Percentiles rank a stretch among this genome's conserved stretches.
Conservation (phyloP, 164 flowering plant species). For the Hamamelis virginiana region DNA sequence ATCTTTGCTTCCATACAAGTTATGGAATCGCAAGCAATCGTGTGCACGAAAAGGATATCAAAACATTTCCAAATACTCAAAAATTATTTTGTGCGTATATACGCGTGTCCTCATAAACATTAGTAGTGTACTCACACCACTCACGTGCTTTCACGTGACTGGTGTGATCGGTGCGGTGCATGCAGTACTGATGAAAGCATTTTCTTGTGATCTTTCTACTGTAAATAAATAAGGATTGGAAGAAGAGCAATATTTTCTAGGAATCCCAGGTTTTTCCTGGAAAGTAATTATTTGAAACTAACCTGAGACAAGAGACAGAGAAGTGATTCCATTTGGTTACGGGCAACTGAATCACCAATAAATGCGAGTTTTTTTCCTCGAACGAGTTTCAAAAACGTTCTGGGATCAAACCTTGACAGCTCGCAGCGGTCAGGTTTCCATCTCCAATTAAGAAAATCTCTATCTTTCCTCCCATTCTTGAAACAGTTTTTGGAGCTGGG, state of each 20-base stretch:
- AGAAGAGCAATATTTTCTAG: too few species aligned
- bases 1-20: neutral
- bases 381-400: slow-evolving; percentile 22
- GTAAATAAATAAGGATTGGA: too few species aligned
- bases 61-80: too few species aligned
- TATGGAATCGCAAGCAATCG: neutral
- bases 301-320: slow-evolving; percentile 53
- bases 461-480: slow-evolving; percentile 42
- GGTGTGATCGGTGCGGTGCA: too few species aligned
- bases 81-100: too few species aligned
- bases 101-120: too few species aligned
- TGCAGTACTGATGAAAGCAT: too few species aligned
- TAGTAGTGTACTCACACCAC: too few species aligned
- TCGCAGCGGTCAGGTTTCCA: slow-evolving; percentile 56
- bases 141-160: too few species aligned
- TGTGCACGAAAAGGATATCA: neutral
- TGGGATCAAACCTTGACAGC: slow-evolving; percentile 41
- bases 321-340: slow-evolving; percentile 63
- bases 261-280: too few species aligned
- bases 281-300: neutral
- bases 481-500: slow-evolving; percentile 52
- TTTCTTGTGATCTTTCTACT: too few species aligned
- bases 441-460: slow-evolving; percentile 53
- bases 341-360: slow-evolving; percentile 55
- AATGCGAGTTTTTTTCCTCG: slow-evolving; percentile 45